Percentiles rank a stretch among this genome's conserved stretches.
phyloP scores from a whole-genome alignment of 2,329 filamentous ascomycete species.

The Ceratocystis diversiconidia region DNA sequence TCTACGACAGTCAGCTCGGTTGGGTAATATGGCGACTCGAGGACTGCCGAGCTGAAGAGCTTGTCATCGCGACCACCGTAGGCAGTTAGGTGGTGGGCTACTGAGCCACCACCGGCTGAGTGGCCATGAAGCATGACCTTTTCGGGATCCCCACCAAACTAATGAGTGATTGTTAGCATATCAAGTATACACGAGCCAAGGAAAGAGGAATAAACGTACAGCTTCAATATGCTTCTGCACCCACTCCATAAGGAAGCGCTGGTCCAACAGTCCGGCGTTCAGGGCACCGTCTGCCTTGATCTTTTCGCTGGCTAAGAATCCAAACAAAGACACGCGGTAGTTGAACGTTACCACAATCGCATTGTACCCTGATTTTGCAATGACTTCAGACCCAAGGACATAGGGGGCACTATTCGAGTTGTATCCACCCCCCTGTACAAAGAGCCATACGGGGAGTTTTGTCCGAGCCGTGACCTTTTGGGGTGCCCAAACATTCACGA shows the following conservation, averaged over 20 bases:
- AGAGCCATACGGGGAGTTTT: conserved; percentile 29
- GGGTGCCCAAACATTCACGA: conserved; percentile 36
- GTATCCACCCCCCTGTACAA: conserved; percentile 33
- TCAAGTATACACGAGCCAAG: background rate
- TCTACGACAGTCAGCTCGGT: conserved; percentile 32
- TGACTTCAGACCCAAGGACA: conserved; percentile 29
- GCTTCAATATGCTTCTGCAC: conserved; percentile 39
- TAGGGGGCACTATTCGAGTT: conserved; percentile 33
- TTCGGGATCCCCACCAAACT: conserved; percentile 33
- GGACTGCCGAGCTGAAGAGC: conserved; percentile 34
- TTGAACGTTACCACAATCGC: conserved; percentile 33
- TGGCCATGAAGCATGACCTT: conserved; percentile 33
- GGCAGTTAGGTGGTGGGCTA: conserved; percentile 36
- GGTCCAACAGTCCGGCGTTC: conserved; percentile 35
- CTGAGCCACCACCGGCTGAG: conserved; percentile 32
- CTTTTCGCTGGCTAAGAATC: conserved; percentile 32
- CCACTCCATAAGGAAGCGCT: conserved; percentile 37
- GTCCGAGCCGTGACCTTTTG: conserved; percentile 22
- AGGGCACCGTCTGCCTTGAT: conserved; percentile 23
- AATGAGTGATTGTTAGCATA: conserved; percentile 17
- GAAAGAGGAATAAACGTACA: conserved; percentile 22
- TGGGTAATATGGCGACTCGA: conserved; percentile 37
- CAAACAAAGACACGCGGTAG: conserved; percentile 35
- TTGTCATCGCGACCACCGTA: conserved; percentile 32
- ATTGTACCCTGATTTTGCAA: conserved; percentile 26